phyloP scores from a whole-genome alignment of 805 yeast genomes.

The Candida tammaniensis region DNA sequence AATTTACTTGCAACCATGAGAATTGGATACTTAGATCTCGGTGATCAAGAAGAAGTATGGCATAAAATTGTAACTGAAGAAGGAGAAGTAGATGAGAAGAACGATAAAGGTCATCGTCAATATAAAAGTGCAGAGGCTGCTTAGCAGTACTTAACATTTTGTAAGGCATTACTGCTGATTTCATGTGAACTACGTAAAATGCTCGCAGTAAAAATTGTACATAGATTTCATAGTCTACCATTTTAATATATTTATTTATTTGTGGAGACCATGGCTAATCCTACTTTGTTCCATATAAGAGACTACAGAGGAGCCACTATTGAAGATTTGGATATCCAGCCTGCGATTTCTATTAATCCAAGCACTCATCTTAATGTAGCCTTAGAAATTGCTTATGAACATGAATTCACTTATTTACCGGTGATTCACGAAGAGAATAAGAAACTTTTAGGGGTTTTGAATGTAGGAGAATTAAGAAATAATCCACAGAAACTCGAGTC shows the following conservation, averaged over 20 bases:
- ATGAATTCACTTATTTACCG: slow-evolving; percentile 53
- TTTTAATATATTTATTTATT: too few species aligned
- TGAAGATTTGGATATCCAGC: slow-evolving; percentile 58
- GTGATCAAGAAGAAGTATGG: slow-evolving; percentile 82
- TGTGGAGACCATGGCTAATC: slow-evolving; percentile 1
- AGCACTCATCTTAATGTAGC: slow-evolving; percentile 47
- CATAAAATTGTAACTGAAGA: slow-evolving; percentile 66
- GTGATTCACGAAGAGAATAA: slow-evolving; percentile 47
- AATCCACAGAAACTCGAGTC: slow-evolving; percentile 22
- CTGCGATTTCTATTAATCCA: slow-evolving; percentile 54
- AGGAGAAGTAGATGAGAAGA: slow-evolving; percentile 40
- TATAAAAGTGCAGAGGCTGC: slow-evolving; percentile 38
- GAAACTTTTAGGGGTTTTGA: slow-evolving; percentile 48
- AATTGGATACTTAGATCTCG: slow-evolving; percentile 79
- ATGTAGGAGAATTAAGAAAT: slow-evolving; percentile 39
- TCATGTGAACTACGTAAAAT: too few species aligned
- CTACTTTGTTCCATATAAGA: slow-evolving; percentile 24
- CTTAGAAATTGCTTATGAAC: slow-evolving; percentile 53
- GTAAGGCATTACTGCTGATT: too few species aligned
- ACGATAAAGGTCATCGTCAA: slow-evolving; percentile 14
- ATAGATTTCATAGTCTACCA: not conserved
- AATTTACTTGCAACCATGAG: slow-evolving; percentile 91
- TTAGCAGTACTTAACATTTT: too few species aligned
- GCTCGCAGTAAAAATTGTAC: not conserved
- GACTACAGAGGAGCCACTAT: slow-evolving; percentile 53